A percentile compares a stretch with the other conserved stretches of the same genome.
Conservation (phyloP, 345 rosid species). For the Iberis pinnata region DNA sequence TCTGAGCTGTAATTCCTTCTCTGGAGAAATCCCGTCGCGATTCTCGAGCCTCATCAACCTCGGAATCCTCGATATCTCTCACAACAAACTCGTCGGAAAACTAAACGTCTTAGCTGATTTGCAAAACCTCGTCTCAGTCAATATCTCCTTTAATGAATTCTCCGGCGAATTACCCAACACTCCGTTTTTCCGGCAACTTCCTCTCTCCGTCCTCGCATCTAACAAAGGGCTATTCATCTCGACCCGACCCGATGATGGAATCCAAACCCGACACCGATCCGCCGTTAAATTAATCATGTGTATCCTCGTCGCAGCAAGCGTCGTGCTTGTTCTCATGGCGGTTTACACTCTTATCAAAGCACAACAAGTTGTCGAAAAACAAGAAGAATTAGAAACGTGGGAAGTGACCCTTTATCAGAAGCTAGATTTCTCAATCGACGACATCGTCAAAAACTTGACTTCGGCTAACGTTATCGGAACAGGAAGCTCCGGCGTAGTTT, state of each 20-base stretch:
- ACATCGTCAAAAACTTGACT: conserved; percentile 50
- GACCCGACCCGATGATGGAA: conserved; percentile 34
- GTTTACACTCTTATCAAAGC: conserved; percentile 50
- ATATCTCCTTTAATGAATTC: conserved; percentile 85
- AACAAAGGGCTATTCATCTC: conserved; percentile 59
- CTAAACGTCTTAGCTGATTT: conserved; percentile 53
- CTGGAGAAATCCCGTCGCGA: conserved; percentile 60
- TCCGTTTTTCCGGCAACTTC: conserved; percentile 70
- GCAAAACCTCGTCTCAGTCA: conserved; percentile 82
- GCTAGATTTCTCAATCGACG: conserved; percentile 71
- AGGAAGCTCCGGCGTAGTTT: conserved; percentile 94
- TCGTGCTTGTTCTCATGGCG: conserved; percentile 51
- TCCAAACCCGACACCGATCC: conserved; percentile 36
- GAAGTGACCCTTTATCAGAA: conserved; percentile 78
- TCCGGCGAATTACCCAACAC: conserved; percentile 81
- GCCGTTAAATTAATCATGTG: conserved; percentile 54
- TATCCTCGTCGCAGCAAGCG: conserved; percentile 58
- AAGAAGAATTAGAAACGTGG: conserved; percentile 48
- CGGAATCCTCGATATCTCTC: conserved; percentile 72
- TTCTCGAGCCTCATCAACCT: conserved; percentile 69
- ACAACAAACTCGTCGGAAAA: conserved; percentile 62
- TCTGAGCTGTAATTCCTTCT: conserved; percentile 69
- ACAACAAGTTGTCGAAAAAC: conserved; percentile 29
- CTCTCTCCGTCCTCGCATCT: conserved; percentile 59
- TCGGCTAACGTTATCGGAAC: conserved; percentile 89